Base-by-base conservation (phyloP, 495 filamentous ascomycete species). In the Poronia punctata region DNA sequence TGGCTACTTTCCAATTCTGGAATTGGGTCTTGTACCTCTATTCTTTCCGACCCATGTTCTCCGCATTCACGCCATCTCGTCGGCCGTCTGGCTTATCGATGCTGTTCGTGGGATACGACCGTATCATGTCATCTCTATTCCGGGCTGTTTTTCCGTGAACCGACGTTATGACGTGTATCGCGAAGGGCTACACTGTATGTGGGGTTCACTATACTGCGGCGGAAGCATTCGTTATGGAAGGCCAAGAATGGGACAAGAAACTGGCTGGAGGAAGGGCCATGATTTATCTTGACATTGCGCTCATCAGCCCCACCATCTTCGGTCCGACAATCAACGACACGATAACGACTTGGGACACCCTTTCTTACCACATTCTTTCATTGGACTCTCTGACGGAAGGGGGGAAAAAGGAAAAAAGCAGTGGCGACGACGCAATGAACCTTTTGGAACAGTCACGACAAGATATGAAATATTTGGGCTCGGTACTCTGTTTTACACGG, bases 21-120 rank as follows among this genome's bases (percentile, higher is more conserved):
- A 50, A 64, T 38, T 74, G 72, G 69, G 53, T 66, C 40, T 38
- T 47, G 14, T 73, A 71, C 51, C 63, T 74, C 36, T 70, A 67
- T 52, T 74, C 70, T 12, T 72, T 72, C 48, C 64, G 67, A 45
- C 48, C 57, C 38, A 66, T 57, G 50, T 50, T 64, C 27, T 45
- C 39, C 12, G 42, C 22, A 17, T 54, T 56, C 18, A 67, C 64
- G n/a, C 57, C 59, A 32, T 58, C 60, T 46, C 59, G 51, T 31
- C 46, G 50, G 21, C 67, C 68, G 8, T 75, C 67, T 34, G 66
- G 68, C 57, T 65, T 72, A 45, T 66, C 65, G 14, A 50, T 62
- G 39, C 61, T 74, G 45, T 57, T 72, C 10, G 59, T 64, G 48
- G 66, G 67, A 39, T 59, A 74, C 47, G 64, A 70, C 57, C 67